A percentile compares a stretch with the other conserved stretches of the same genome.
Evolutionary conservation across 192 early-diverging fungal genomes (phyloP).

Genomic region (Backusella sp.): DNA sequence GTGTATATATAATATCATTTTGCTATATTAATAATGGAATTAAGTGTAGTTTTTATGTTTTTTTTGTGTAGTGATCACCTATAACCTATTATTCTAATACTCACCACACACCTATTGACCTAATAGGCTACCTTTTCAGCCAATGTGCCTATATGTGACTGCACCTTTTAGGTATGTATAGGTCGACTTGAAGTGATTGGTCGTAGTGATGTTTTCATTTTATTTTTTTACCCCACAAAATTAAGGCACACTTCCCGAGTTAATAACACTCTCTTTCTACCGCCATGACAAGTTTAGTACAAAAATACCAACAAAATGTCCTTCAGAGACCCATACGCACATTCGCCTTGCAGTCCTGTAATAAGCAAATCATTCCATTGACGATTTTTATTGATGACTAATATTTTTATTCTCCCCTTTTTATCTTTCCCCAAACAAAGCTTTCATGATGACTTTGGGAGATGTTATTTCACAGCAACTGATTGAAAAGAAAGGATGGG

Average conservation of each 20-base stretch:
- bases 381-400: neutral
- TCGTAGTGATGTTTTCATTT: too few relatives aligned
- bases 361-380: neutral
- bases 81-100: too few relatives aligned
- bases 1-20: too few relatives aligned
- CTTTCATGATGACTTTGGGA: slow-evolving; percentile 11
- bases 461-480: slow-evolving; percentile 23
- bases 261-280: neutral
- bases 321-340: slow-evolving; percentile 17
- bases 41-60: too few relatives aligned
- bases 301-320: slow-evolving; percentile 17
- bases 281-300: slow-evolving; percentile 12
- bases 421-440: neutral
- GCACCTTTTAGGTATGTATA: too few relatives aligned
- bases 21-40: too few relatives aligned
- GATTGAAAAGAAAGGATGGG: slow-evolving; percentile 17
- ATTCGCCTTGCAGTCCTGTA: slow-evolving; percentile 26
- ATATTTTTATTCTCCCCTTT: neutral
- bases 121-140: too few relatives aligned
- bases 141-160: too few relatives aligned
- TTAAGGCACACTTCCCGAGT: neutral
- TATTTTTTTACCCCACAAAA: neutral
- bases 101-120: too few relatives aligned
- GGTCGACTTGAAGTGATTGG: too few relatives aligned
- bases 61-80: too few relatives aligned